These are phyloP conservation scores for Fusarium palustre DNA, from an alignment of 2,329 filamentous ascomycete species.

Conservation along the genomic window DNA sequence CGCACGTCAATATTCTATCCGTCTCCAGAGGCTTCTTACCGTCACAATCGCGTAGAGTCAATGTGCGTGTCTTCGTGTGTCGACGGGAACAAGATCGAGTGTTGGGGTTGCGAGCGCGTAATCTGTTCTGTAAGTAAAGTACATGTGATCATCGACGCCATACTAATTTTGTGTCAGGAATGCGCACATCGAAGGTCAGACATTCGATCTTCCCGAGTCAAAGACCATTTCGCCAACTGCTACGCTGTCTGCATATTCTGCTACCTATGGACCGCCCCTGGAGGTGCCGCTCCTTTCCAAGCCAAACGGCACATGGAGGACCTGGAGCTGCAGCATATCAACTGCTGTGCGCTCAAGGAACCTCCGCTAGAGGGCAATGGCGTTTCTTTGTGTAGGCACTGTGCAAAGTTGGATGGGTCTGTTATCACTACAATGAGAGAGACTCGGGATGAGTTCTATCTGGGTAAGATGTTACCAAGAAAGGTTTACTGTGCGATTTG, in stretches of 20 bases:
- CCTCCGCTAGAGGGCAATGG: not conserved
- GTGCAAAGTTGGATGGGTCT: not conserved
- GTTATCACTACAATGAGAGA: not conserved
- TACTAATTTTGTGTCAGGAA: not conserved
- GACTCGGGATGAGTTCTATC: constrained; percentile 7
- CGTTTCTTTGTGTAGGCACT: constrained; percentile 2
- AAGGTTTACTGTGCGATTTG: constrained; percentile 22
- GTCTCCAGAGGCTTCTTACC: not conserved
- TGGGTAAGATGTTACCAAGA: constrained; percentile 1
- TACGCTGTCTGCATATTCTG: constrained; percentile 24
- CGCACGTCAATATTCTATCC: constrained; percentile 6
- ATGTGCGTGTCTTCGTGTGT: constrained; percentile 4
- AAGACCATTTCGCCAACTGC: constrained; percentile 19
- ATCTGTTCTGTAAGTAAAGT: constrained; percentile 13
- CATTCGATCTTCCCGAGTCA: constrained; percentile 3
- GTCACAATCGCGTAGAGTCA: not conserved
- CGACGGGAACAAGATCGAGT: constrained; percentile 14
- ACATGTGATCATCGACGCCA: fast-evolving
- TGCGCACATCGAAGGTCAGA: not conserved
- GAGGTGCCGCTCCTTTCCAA: constrained; percentile 4
- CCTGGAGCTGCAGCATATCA: constrained; percentile 18
- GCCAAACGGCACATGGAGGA: constrained; percentile 30
- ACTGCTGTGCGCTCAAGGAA: not conserved
- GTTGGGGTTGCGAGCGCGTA: constrained; percentile 28
- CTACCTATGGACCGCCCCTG: not conserved